These are phyloP conservation scores for Talaromyces stipitatus DNA, from an alignment of 495 filamentous ascomycete genomes.

Conservation along the genomic window DNA sequence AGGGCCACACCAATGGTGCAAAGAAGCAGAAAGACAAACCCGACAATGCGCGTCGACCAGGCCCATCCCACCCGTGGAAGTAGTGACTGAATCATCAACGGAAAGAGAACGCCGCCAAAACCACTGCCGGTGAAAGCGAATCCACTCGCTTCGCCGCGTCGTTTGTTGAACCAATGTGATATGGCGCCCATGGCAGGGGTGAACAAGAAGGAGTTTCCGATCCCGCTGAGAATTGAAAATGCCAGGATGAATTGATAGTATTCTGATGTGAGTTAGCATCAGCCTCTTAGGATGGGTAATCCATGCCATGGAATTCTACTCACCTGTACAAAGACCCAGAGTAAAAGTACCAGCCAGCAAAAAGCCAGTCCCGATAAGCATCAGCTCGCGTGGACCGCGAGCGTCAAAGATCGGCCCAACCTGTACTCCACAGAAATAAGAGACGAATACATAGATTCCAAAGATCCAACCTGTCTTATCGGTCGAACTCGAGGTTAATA, in stretches of 20 bases:
- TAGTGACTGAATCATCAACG: conserved; percentile 61
- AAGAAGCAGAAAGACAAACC: conserved; percentile 64
- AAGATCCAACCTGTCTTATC: conserved; percentile 69
- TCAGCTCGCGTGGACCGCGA: conserved; percentile 12
- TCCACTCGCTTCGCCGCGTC: conserved; percentile 61
- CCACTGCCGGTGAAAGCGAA: conserved; percentile 60
- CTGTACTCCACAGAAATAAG: conserved; percentile 42
- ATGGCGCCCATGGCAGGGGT: conserved; percentile 45
- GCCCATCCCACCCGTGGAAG: conserved; percentile 57
- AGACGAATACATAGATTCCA: conserved; percentile 55
- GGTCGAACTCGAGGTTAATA: conserved; percentile 46
- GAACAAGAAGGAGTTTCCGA: conserved; percentile 58
- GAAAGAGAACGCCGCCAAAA: conserved; percentile 44
- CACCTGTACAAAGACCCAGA: conserved; percentile 44
- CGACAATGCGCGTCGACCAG: conserved; percentile 66
- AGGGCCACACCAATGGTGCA: conserved; percentile 56
- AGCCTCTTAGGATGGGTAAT: conserved; percentile 60
- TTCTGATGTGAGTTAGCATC: conserved; percentile 5
- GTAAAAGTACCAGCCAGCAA: conserved; percentile 39
- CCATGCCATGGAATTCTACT: conserved; percentile 27
- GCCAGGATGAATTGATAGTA: conserved; percentile 45
- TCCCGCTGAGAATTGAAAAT: conserved; percentile 25
- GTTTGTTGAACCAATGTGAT: conserved; percentile 65
- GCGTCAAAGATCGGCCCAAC: conserved; percentile 20
- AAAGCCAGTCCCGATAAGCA: conserved; percentile 22